Conservation (phyloP, 345 rosid genomes). For the sweet orange (Citrus sinensis) region DVS_A1.0 CM039166.1:25778001-25778500, state of each 20-base stretch:
- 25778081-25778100: conserved; percentile 4
- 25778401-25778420: background rate
- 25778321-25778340: conserved; percentile 25
- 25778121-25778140: conserved; percentile 9
- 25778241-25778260: conserved; percentile 68
- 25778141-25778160: conserved; percentile 8
- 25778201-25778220: conserved; percentile 8
- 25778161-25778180: conserved; percentile 11
- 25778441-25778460: conserved; percentile 24
- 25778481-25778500: conserved; percentile 16
- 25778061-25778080: background rate
- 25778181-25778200: background rate
- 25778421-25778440: conserved; percentile 17
- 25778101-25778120: background rate
- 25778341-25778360: conserved; percentile 9
- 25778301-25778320: conserved; percentile 35
- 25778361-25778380: background rate
- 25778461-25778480: conserved; percentile 16
- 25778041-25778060: background rate
- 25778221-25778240: conserved; percentile 12
- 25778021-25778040: background rate
- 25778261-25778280: conserved; percentile 59
- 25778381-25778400: conserved; percentile 1
- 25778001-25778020: background rate
- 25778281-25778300: conserved; percentile 83